Percentiles rank a stretch among this genome's conserved stretches.
Conservation (phyloP, 495 filamentous ascomycete species). For the Bathelium albidoporum region DNA sequence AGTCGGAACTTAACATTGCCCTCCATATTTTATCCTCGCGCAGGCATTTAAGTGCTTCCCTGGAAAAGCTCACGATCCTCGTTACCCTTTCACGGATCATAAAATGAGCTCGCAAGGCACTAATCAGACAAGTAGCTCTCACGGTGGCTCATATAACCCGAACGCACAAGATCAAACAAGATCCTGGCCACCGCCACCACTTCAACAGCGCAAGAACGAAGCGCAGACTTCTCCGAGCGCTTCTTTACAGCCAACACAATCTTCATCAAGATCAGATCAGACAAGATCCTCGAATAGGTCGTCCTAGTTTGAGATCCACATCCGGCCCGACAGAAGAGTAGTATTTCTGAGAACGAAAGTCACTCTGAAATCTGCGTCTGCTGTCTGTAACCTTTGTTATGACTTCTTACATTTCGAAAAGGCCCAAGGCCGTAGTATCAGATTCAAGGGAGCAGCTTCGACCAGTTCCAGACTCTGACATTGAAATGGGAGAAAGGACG, state of each 20-base stretch:
- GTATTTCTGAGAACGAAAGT: slow-evolving; percentile 1
- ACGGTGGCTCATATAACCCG: slow-evolving; percentile 1
- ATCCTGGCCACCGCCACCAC: background rate
- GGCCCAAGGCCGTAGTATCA: background rate
- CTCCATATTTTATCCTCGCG: background rate
- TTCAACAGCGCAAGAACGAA: slow-evolving; percentile 1
- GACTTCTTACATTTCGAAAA: background rate
- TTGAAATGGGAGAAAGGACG: background rate
- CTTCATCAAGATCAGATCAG: background rate
- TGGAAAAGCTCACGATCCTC: background rate
- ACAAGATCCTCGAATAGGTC: background rate
- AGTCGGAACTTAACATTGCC: background rate
- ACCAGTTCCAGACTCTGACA: slow-evolving; percentile 1
- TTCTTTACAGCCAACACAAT: background rate
- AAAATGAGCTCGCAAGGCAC: background rate
- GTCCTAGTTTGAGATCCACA: background rate
- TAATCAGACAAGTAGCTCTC: background rate
- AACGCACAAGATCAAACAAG: background rate
- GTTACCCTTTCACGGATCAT: background rate
- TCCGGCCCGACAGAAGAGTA: background rate
- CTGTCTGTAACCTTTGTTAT: background rate
- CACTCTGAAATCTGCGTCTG: background rate
- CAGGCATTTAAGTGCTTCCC: background rate
- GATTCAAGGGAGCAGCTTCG: background rate
- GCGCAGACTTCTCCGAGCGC: background rate